Evolutionary conservation across 495 filamentous ascomycete genomes (phyloP).

Genomic region (Endocarpon pusillum): DNA sequence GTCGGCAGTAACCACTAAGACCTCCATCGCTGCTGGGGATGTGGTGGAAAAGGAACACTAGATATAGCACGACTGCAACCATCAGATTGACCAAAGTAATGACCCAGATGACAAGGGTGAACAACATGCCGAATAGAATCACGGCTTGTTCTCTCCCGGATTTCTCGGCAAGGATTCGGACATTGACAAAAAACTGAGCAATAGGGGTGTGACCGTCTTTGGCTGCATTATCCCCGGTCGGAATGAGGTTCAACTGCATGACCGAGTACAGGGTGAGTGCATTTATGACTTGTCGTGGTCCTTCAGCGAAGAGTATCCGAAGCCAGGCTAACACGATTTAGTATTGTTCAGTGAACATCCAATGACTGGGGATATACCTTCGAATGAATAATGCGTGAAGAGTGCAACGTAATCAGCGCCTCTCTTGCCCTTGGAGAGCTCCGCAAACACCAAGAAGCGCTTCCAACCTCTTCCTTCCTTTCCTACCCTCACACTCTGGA

Average conservation of each 20-base stretch:
- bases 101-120: slow-evolving; percentile 80
- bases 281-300: slow-evolving; percentile 80
- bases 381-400: slow-evolving; percentile 87
- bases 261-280: slow-evolving; percentile 74
- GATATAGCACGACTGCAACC: slow-evolving; percentile 55
- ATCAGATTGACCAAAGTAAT: slow-evolving; percentile 60
- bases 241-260: slow-evolving; percentile 47
- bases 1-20: slow-evolving; percentile 66
- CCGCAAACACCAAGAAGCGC: slow-evolving; percentile 81
- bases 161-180: slow-evolving; percentile 47
- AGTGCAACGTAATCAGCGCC: slow-evolving; percentile 81
- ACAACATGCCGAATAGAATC: slow-evolving; percentile 75
- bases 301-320: slow-evolving; percentile 73
- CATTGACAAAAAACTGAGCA: slow-evolving; percentile 56
- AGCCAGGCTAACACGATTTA: slow-evolving; percentile 50
- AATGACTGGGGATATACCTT: slow-evolving; percentile 37
- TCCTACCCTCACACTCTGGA: slow-evolving; percentile 60
- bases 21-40: slow-evolving; percentile 66
- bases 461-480: slow-evolving; percentile 53
- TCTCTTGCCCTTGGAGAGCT: slow-evolving; percentile 81
- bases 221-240: slow-evolving; percentile 33
- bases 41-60: slow-evolving; percentile 78
- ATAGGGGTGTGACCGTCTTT: slow-evolving; percentile 33
- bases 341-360: background rate
- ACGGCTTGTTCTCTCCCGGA: slow-evolving; percentile 55